These are phyloP conservation scores for Fusarium nisikadoi DNA, from an alignment of 2,329 filamentous ascomycete genomes.

Conservation along the genomic window DNA sequence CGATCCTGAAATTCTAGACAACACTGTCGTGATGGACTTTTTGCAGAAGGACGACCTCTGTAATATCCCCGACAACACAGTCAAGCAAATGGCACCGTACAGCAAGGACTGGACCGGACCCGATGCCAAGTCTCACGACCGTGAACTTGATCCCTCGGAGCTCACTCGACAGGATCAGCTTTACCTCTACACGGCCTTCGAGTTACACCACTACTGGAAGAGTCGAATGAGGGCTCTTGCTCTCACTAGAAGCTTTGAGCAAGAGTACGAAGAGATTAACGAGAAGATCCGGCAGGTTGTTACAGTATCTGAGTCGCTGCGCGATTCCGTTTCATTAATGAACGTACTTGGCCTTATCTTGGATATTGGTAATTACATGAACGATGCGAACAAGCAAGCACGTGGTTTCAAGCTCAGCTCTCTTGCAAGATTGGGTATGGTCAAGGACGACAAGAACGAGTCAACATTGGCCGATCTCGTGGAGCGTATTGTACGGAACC, in stretches of 20 bases:
- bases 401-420: conserved; percentile 98
- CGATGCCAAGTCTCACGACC: conserved; percentile 78
- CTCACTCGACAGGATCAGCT: conserved; percentile 96
- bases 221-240: conserved; percentile 91
- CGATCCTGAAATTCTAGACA: conserved; percentile 88
- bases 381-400: conserved; percentile 98
- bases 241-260: conserved; percentile 84
- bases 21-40: conserved; percentile 95
- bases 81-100: conserved; percentile 93
- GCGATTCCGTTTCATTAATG: conserved; percentile 93
- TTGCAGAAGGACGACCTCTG: conserved; percentile 92
- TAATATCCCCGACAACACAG: conserved; percentile 88
- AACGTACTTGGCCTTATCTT: conserved; percentile 95
- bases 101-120: conserved; percentile 96
- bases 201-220: conserved; percentile 98
- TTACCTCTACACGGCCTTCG: conserved; percentile 91
- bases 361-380: conserved; percentile 99
- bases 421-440: conserved; percentile 91
- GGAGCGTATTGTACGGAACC: conserved; percentile 93
- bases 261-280: conserved; percentile 92
- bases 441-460: conserved; percentile 99
- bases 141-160: conserved; percentile 88
- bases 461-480: conserved; percentile 95
- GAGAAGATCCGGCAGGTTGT: conserved; percentile 88
- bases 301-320: conserved; percentile 84